These are phyloP conservation scores for Alternaria burnsii DNA, from an alignment of 2,329 filamentous ascomycete species.

Conservation along the genomic window DNA sequence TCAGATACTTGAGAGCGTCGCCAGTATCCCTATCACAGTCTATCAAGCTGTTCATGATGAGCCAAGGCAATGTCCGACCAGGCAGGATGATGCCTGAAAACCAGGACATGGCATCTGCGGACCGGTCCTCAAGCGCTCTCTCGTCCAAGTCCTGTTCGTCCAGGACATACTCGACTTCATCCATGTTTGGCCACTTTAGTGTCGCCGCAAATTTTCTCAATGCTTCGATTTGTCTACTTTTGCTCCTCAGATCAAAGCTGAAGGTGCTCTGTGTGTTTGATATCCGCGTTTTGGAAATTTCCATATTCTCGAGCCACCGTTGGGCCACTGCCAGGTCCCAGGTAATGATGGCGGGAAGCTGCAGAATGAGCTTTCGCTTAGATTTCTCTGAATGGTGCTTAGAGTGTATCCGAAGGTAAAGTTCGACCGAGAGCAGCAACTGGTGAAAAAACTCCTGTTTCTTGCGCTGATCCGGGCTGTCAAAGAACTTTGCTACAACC, in stretches of 20 bases:
- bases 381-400: constrained; percentile 67
- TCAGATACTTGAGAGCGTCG: constrained; percentile 71
- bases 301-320: constrained; percentile 75
- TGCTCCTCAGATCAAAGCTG: constrained; percentile 70
- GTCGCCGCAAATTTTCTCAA: constrained; percentile 73
- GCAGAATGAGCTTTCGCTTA: constrained; percentile 69
- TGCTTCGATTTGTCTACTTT: constrained; percentile 73
- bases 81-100: constrained; percentile 78
- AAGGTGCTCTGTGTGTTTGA: constrained; percentile 58
- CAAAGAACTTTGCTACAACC: constrained; percentile 76
- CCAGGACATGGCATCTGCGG: constrained; percentile 78
- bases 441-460: constrained; percentile 79
- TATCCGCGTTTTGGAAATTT: constrained; percentile 67
- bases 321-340: constrained; percentile 78
- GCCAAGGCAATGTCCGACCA: constrained; percentile 74
- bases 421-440: constrained; percentile 75
- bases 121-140: constrained; percentile 64
- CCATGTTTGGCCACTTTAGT: constrained; percentile 80
- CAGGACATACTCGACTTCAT: constrained; percentile 69
- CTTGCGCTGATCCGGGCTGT: constrained; percentile 63
- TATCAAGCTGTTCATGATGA: constrained; percentile 80
- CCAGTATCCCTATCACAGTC: constrained; percentile 76
- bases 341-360: constrained; percentile 74
- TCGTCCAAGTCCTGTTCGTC: constrained; percentile 63
- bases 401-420: constrained; percentile 74